phyloP scores from a whole-genome alignment of 192 early-diverging fungal species.

The Coemansia interrupta region DNA sequence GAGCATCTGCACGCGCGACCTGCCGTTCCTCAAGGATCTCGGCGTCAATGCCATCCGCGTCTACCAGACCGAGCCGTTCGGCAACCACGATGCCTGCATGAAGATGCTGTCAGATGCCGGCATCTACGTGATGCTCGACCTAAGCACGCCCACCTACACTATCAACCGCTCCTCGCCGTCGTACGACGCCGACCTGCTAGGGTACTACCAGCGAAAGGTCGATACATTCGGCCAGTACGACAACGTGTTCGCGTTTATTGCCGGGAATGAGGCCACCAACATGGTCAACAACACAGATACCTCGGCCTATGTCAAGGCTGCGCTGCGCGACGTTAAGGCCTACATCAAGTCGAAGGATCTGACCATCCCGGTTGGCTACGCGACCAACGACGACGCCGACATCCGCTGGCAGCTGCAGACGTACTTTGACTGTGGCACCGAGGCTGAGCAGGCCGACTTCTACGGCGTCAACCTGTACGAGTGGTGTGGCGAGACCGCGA shows the following conservation, averaged over 20 bases:
- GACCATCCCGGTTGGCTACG: conserved; percentile 70
- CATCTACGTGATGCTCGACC: conserved; percentile 72
- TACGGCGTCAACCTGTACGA: conserved; percentile 73
- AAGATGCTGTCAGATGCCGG: conserved; percentile 59
- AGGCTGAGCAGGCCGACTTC: conserved; percentile 62
- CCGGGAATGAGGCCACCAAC: conserved; percentile 74
- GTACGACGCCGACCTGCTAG: conserved; percentile 57
- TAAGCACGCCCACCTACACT: conserved; percentile 57
- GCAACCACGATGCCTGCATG: conserved; percentile 73
- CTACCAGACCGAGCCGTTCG: conserved; percentile 61
- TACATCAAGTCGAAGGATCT: conserved; percentile 56
- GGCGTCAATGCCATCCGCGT: conserved; percentile 70
- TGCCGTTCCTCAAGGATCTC: conserved; percentile 62
- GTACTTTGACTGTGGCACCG: conserved; percentile 69
- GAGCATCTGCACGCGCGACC: conserved; percentile 60
- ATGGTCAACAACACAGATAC: conserved; percentile 58
- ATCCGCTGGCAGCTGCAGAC: conserved; percentile 63
- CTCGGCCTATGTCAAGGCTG: conserved; percentile 67
- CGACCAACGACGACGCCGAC: conserved; percentile 68
- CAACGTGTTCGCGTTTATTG: conserved; percentile 67
- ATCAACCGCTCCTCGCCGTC: conserved; percentile 65
- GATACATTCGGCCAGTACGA: conserved; percentile 63
- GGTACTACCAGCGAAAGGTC: conserved; percentile 58
- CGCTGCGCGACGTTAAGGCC: conserved; percentile 62
- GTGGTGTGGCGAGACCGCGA: conserved; percentile 66